Evolutionary conservation across 176 grass and related monocot species (phyloP), one percentile per base, ranked within the genome.

Genomic region (Saccharum spontaneum): DNA sequence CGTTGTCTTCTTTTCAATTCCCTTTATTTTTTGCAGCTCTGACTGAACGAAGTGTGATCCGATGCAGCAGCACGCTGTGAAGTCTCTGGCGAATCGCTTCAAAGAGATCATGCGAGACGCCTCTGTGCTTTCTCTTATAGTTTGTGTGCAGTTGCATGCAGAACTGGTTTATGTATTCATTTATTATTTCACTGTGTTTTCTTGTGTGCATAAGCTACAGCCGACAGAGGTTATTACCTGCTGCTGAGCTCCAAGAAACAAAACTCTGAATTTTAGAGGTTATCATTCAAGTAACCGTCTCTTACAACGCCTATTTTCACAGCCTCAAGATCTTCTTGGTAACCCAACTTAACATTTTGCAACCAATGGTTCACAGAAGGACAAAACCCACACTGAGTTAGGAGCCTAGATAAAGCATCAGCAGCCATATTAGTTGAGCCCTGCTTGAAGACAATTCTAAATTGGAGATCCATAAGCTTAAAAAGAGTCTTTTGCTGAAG

Each of bases 41-140:
- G 36, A 2, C 69, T 71, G 36, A 2, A 48, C 20, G 14, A 26
- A 73, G 57, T 65, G 82, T 83, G 70, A 83, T 83, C 82, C 22
- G 57, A 83, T 75, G 54, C 64, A 69, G 55, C 55, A 75, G 38
- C 52, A 83, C 57, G 52, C 69, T 45, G 67, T 50, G 45, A 48
- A 37, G 66, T 38, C 71, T 64, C 57, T 31, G 20, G 12, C 71
- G 43, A 83, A 66, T 83, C 7, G 18, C 40, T 65, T 74, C 39
- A 75, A 59, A 37, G 57, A 63, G 55, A 73, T 48, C 69, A 48
- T 16, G 55, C 10, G 69, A 62, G 39, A 74, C 54, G 6, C 8
- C 68, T 82, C 65, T 4, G 20, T 63, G 60, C 67, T 57, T 9
- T 57, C 54, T 57, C 54, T 57, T 57, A 55, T 20, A 55, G 8